Base-by-base conservation (phyloP, 179 eudicot genomes). In the Kewa caespitosa region DNA sequence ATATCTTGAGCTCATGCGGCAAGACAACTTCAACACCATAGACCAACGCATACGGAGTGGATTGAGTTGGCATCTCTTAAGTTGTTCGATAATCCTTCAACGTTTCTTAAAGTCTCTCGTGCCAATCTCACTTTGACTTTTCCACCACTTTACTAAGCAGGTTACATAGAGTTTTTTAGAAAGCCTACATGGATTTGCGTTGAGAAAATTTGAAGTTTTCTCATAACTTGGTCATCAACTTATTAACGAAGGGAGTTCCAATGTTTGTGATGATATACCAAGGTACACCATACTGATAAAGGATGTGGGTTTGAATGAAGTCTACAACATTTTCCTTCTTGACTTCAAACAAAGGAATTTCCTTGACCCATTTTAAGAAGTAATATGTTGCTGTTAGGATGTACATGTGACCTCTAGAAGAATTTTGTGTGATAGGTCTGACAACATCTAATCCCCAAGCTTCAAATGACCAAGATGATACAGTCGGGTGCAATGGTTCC, bases 21-120 rank as follows among this genome's bases (percentile, higher is more conserved):
- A 52, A 76, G 12, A 80, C 52, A 0, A 17, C 74, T 52, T 80
- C 74, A n/a, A 75, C 76, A 18, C 83, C 76, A 27, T 80, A 80
- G 6, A 76, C 73, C 13, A 8, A 22, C 2, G 52, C 2, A 43
- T 12, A 43, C 2, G 2, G 20, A 8, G 8, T 43, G 2, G 8
- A 43, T 8, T 43, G 8, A 43, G 52, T 43, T 43, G 72, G 52
- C 28, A 52, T 76, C 14, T 55, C 37, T 9, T 32, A 23, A 0
- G 42, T 69, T 2, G 79, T 43, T 43, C 8, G 13, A 22, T 8
- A 43, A 52, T 13, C 67, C 73, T 54, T 67, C 17, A 55, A 41
- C 6, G 68, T 64, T 33, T 68, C 33, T 22, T 23, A 38, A 17
- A 55, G 38, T 20, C 67, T 68, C 20, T 68, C 65, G 22, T 67